Percentiles rank a stretch among this genome's conserved stretches.
Evolutionary conservation across 2,329 filamentous ascomycete genomes (phyloP).

Genomic region (Geosmithia putterillii): DNA sequence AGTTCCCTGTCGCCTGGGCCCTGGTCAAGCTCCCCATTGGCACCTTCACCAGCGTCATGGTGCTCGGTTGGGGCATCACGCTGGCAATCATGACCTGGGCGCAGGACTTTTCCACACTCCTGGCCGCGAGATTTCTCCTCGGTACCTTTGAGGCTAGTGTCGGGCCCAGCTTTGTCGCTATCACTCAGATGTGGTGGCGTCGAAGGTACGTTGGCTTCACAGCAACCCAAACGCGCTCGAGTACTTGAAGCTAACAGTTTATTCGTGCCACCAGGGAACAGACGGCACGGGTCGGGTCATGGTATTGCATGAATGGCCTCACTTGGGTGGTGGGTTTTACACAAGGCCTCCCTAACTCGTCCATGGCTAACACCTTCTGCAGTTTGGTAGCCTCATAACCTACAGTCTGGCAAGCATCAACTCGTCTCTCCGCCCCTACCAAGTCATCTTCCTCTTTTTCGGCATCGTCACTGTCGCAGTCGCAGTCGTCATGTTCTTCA

Average conservation of each 20-base stretch:
- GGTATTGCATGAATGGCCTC: constrained; percentile 50
- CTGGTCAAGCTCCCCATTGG: constrained; percentile 48
- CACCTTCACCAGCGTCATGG: constrained; percentile 46
- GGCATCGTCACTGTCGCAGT: constrained; percentile 36
- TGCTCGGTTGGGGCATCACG: constrained; percentile 41
- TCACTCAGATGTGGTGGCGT: constrained; percentile 51
- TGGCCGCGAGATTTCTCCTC: constrained; percentile 41
- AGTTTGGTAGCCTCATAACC: constrained; percentile 41
- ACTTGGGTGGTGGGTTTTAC: constrained; percentile 32
- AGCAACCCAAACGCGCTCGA: not conserved
- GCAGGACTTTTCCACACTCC: constrained; percentile 32
- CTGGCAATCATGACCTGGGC: constrained; percentile 39
- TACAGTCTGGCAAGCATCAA: constrained; percentile 47
- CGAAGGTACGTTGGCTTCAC: constrained; percentile 19
- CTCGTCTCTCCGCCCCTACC: constrained; percentile 30
- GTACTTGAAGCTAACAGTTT: no score
- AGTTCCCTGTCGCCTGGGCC: constrained; percentile 41
- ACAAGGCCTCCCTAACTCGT: not conserved
- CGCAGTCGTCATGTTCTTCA: constrained; percentile 28
- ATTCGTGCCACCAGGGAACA: constrained; percentile 28
- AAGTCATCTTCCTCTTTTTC: constrained; percentile 44
- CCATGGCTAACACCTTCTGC: not conserved
- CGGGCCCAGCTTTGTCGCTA: constrained; percentile 39
- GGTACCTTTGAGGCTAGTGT: constrained; percentile 40
- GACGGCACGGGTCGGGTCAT: constrained; percentile 40